phyloP scores from a whole-genome alignment of 768 basidiomycete genomes.

The Suillus plorans region DNA sequence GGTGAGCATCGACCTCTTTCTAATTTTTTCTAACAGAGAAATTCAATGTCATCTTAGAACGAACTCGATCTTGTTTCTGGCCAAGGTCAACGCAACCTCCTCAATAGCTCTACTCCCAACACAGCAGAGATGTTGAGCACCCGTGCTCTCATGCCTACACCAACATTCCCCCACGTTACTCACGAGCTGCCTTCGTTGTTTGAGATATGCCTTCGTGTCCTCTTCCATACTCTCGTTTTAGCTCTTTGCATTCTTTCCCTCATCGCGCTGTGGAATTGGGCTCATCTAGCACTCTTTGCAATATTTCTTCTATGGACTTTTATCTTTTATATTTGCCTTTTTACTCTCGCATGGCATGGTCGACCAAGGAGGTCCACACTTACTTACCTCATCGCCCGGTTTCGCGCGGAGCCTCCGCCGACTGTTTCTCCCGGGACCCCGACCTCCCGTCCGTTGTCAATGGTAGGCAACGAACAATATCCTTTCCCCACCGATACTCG shows the following conservation, averaged over 20 bases:
- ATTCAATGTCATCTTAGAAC: constrained; percentile 42
- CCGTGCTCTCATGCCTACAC: constrained; percentile 34
- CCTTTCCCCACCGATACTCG: constrained; percentile 45
- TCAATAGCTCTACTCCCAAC: constrained; percentile 44
- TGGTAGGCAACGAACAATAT: constrained; percentile 39
- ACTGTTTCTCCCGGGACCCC: constrained; percentile 36
- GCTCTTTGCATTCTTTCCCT: constrained; percentile 59
- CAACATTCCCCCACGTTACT: constrained; percentile 21
- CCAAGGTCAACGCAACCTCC: constrained; percentile 49
- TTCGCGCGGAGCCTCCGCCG: constrained; percentile 36
- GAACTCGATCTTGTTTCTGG: constrained; percentile 72
- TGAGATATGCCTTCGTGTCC: constrained; percentile 43
- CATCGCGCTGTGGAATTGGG: constrained; percentile 56
- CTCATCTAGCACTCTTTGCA: constrained; percentile 54
- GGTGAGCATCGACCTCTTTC: constrained; percentile 44
- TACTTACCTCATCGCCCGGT: constrained; percentile 44
- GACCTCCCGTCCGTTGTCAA: constrained; percentile 40
- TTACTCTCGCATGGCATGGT: constrained; percentile 57
- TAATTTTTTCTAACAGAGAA: constrained; percentile 12
- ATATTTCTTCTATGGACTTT: constrained; percentile 64
- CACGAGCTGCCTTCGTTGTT: constrained; percentile 37
- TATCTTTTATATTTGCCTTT: constrained; percentile 54
- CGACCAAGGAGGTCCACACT: constrained; percentile 58
- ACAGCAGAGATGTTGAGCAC: constrained; percentile 51
- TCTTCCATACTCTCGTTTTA: constrained; percentile 59